Evolutionary conservation across 306 rosid species (phyloP).

Genomic region (Lathyrus aphaca): DNA sequence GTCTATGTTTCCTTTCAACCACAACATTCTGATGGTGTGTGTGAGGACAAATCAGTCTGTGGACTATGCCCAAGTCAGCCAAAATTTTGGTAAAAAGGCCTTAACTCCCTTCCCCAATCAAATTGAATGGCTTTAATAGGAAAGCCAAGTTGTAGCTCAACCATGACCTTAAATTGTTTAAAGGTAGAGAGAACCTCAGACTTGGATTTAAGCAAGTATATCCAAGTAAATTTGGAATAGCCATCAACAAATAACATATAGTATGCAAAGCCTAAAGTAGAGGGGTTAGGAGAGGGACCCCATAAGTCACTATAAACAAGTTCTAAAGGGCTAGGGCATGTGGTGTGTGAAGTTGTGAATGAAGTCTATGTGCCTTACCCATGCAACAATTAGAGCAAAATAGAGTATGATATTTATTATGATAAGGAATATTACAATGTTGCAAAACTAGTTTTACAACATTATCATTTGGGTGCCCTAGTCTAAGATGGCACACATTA

Average conservation of each 20-base stretch:
- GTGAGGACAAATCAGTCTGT: background rate
- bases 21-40: background rate
- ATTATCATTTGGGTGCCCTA: no score
- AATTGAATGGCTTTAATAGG: background rate
- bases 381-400: background rate
- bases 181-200: no score
- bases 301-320: background rate
- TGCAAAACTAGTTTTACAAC: no score
- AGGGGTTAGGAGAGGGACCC: background rate
- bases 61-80: background rate
- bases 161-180: background rate
- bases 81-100: no score
- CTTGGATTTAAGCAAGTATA: no score
- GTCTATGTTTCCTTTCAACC: background rate
- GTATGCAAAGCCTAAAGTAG: background rate
- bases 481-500: no score
- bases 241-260: background rate
- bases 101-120: background rate
- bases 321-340: background rate
- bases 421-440: no score
- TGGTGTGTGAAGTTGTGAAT: background rate
- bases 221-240: no score
- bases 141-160: background rate
- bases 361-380: background rate
- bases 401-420: background rate